Evolutionary conservation across 495 filamentous ascomycete species (phyloP), one percentile per base, ranked within the genome.

Genomic region (Tuber calosporum): DNA sequence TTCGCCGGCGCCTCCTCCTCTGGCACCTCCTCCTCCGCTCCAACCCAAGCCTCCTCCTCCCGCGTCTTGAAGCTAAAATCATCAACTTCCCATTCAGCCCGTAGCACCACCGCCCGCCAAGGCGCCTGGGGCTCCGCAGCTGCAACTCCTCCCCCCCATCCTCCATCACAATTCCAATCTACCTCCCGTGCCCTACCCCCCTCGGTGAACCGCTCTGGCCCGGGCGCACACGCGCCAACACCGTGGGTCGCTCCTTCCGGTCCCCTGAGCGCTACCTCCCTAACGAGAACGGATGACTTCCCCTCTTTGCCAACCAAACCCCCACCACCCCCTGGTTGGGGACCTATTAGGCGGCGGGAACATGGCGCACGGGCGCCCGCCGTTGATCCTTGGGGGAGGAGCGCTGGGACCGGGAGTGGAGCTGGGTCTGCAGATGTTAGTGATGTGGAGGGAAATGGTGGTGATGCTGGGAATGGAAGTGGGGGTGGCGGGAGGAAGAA

Each of bases 31-130:
- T 71, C 69, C 38, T 84, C 77, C 79, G 11, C 78, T 82, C 8
- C 67, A 83, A 83, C 75, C 77, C 79, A 73, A 77, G 72, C 75
- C 62, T 73, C 62, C 81, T 84, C 76, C 34, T 86, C 83, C 19
- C 86, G 91, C 53, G 89, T 93, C 20, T 83, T 92, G 38, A 90
- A 89, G 73, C 82, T 94, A 8, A 94, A 94, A 79, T 91, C 87
- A 71, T 91, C 90, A 0, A 93, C 93, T 1, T 90, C 91, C 2
- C 88, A 90, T 81, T 91, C 90, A 58, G 88, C 87, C 9, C 87
- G 90, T 8, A 87, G 88, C 41, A 85, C 88, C 22, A 87, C 87
- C 42, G 83, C 81, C 40, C 79, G 86, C 82, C 83, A 86, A 81
- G 83, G 84, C 7, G 85, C 85, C 42, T 87, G 87, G 85, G 83